A percentile compares a stretch with the other conserved stretches of the same genome.
Evolutionary conservation across 768 basidiomycete genomes (phyloP).

Genomic region (Collybia sordida): DNA sequence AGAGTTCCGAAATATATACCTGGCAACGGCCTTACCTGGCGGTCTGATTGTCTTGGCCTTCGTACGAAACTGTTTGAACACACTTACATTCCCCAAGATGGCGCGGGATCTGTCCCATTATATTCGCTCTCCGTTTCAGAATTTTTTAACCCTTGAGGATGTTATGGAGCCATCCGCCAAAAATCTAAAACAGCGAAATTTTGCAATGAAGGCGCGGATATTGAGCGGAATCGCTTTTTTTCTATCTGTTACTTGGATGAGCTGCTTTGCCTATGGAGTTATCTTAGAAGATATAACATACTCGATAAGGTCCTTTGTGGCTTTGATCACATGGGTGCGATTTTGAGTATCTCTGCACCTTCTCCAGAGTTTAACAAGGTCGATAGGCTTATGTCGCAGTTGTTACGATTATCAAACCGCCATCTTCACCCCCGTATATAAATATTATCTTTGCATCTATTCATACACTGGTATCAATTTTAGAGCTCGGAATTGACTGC

Average conservation of each 20-base stretch:
- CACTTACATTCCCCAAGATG: slow-evolving; percentile 24
- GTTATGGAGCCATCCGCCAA: slow-evolving; percentile 33
- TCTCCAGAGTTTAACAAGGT: slow-evolving; percentile 7
- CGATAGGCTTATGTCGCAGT: slow-evolving; percentile 44
- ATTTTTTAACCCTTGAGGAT: slow-evolving; percentile 53
- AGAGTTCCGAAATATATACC: slow-evolving; percentile 4
- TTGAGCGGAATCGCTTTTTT: slow-evolving; percentile 38
- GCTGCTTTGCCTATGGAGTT: slow-evolving; percentile 33
- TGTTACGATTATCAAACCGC: slow-evolving; percentile 37
- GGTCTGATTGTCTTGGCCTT: slow-evolving; percentile 28
- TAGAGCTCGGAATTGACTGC: slow-evolving; percentile 33
- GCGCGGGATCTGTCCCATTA: slow-evolving; percentile 17
- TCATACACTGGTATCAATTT: slow-evolving; percentile 33
- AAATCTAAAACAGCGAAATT: too few relatives aligned
- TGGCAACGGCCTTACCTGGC: slow-evolving; percentile 22
- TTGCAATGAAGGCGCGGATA: slow-evolving; percentile 21
- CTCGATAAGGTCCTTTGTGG: slow-evolving; percentile 28
- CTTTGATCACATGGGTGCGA: slow-evolving; percentile 52
- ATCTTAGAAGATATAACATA: slow-evolving; percentile 20
- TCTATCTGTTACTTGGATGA: slow-evolving; percentile 41
- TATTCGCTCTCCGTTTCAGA: slow-evolving; percentile 42
- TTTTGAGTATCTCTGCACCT: not conserved
- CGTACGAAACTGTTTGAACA: slow-evolving; percentile 25
- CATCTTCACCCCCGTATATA: slow-evolving; percentile 53
- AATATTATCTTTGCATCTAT: slow-evolving; percentile 41